These are phyloP conservation scores for Salvia splendens DNA, from an alignment of 257 asterid species.

Conservation along the genomic window DNA sequence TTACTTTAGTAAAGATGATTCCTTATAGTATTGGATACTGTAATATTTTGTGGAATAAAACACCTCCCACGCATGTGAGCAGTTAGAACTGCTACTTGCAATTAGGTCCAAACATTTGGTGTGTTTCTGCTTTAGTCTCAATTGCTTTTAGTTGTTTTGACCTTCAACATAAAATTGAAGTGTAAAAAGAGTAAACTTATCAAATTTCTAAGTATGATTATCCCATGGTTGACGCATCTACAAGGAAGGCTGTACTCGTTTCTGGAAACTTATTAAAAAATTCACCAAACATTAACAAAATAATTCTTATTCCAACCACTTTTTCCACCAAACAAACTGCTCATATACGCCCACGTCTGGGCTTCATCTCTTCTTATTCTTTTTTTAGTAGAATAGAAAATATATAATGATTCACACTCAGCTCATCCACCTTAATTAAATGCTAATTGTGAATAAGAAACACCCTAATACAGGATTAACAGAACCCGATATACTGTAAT, in stretches of 20 bases:
- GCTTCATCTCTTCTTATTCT: background rate
- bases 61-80: conserved; percentile 44
- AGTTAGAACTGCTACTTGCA: conserved; percentile 36
- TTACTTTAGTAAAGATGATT: conserved; percentile 51
- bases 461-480: too few species aligned
- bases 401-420: too few species aligned
- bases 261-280: background rate
- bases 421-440: too few species aligned
- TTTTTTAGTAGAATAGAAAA: background rate
- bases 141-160: background rate
- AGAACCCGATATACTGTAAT: too few species aligned
- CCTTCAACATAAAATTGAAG: too few species aligned
- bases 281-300: background rate
- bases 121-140: conserved; percentile 31
- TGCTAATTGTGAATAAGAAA: too few species aligned
- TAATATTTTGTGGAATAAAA: conserved; percentile 32
- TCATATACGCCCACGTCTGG: conserved; percentile 21
- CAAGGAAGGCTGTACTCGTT: background rate
- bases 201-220: too few species aligned
- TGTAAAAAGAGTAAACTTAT: too few species aligned
- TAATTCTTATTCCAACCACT: conserved; percentile 13
- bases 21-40: conserved; percentile 41
- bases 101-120: conserved; percentile 30
- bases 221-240: background rate
- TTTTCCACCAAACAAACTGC: conserved; percentile 9